phyloP scores from a whole-genome alignment of 1,284 basidiomycete genomes.

The Coriolopsis trogii region DNA sequence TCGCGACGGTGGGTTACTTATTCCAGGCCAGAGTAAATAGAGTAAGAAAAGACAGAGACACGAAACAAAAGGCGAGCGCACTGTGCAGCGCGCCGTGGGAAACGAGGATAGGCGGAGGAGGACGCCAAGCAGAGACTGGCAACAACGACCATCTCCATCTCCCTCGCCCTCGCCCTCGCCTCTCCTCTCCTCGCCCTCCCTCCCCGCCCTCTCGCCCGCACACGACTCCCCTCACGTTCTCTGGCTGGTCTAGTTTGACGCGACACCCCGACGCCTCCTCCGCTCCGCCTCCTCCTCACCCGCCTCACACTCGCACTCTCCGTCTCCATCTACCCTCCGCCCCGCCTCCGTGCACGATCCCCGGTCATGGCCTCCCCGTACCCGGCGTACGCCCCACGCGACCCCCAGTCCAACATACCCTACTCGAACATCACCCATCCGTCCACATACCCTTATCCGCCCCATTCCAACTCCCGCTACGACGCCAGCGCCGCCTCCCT shows the following conservation, averaged over 20 bases:
- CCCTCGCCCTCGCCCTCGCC: neutral
- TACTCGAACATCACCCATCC: slow-evolving; percentile 19
- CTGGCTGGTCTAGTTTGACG: slow-evolving; percentile 19
- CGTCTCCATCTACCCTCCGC: neutral
- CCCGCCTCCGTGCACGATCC: too few relatives aligned
- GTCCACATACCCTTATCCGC: slow-evolving; percentile 28
- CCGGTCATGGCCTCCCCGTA: slow-evolving; percentile 37
- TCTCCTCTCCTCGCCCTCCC: slow-evolving; percentile 1
- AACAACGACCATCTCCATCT: slow-evolving; percentile 1
- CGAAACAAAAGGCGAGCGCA: neutral
- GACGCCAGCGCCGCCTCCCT: slow-evolving; percentile 24
- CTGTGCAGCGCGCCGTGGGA: slow-evolving; percentile 5
- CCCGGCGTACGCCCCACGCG: slow-evolving; percentile 31
- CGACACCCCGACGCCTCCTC: too few relatives aligned
- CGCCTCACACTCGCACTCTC: too few relatives aligned
- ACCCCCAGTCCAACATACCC: slow-evolving; percentile 20
- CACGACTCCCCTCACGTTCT: slow-evolving; percentile 1
- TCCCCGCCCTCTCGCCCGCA: slow-evolving; percentile 5
- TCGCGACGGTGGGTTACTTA: too few relatives aligned
- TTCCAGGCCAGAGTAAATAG: neutral
- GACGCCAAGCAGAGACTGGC: neutral
- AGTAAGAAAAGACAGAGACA: neutral
- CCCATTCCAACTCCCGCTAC: slow-evolving; percentile 16
- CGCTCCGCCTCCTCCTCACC: too few relatives aligned
- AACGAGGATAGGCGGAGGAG: neutral